Conservation (phyloP, 2,329 filamentous ascomycete species). For the Neonectria punicea region DNA sequence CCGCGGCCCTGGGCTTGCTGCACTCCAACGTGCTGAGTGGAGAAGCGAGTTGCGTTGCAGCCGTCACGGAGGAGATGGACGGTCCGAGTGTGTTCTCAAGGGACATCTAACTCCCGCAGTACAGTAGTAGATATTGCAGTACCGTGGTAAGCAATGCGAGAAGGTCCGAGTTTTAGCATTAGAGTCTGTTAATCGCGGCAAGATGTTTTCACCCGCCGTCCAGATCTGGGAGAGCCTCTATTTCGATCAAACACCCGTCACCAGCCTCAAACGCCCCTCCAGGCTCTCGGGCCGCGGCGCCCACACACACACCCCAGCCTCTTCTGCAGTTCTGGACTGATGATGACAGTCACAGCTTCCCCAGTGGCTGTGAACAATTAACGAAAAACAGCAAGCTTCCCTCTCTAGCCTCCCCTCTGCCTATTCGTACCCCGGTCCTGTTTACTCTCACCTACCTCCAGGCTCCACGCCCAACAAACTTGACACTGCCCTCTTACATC, state of each 20-base stretch:
- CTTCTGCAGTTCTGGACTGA: constrained; percentile 12
- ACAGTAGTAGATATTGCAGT: no score
- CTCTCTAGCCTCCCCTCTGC: background rate
- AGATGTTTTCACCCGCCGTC: no score
- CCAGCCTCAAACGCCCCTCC: background rate
- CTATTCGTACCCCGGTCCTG: background rate
- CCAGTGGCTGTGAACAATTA: constrained; percentile 10
- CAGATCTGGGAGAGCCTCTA: background rate
- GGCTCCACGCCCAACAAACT: constrained; percentile 26
- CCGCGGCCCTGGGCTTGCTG: constrained; percentile 13
- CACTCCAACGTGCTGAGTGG: constrained; percentile 24
- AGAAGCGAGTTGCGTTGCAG: constrained; percentile 2
- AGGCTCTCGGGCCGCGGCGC: background rate
- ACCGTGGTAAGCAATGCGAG: background rate
- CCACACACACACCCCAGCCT: constrained; percentile 11
- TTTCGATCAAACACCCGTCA: background rate
- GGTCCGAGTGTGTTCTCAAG: background rate
- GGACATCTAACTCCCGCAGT: background rate
- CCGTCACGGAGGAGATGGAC: background rate
- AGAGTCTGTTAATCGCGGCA: no score
- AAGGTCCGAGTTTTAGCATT: background rate
- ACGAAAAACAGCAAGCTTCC: constrained; percentile 2
- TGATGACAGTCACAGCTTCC: constrained; percentile 24
- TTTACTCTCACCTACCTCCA: constrained; percentile 8
- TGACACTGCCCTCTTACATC: constrained; percentile 16